These are phyloP conservation scores for Oryza australiensis DNA, from an alignment of 176 grass and related monocot species.

Conservation along the genomic window DNA sequence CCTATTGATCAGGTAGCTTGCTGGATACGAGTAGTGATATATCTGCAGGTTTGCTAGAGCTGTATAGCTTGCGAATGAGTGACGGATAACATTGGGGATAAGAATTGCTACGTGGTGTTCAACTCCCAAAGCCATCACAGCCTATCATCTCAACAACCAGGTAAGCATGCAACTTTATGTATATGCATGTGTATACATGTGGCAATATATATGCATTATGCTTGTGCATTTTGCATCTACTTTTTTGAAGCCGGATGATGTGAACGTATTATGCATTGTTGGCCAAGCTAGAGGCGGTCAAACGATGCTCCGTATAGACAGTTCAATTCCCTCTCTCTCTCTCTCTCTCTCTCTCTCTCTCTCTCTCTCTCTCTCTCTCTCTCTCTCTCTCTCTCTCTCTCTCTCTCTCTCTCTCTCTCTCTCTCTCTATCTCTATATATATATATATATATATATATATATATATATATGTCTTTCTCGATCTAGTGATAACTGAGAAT, in stretches of 20 bases:
- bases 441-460: too few species aligned
- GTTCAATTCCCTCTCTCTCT: background rate
- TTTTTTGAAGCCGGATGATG: background rate
- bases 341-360: background rate
- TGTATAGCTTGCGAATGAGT: background rate
- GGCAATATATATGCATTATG: slow-evolving; percentile 6
- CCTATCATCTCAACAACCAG: slow-evolving; percentile 22
- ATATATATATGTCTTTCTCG: background rate
- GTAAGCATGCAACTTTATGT: slow-evolving; percentile 21
- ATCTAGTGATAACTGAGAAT: background rate
- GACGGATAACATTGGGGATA: slow-evolving; percentile 49
- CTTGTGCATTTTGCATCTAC: slow-evolving; percentile 21
- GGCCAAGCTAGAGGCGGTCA: background rate
- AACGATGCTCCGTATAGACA: background rate
- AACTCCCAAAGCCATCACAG: slow-evolving; percentile 10
- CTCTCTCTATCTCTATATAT: too few species aligned
- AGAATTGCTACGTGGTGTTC: slow-evolving; percentile 38
- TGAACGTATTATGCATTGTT: background rate
- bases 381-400: background rate
- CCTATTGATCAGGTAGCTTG: too few species aligned
- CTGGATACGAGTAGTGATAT: background rate
- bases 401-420: background rate
- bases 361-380: background rate
- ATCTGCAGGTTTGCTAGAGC: background rate
- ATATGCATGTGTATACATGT: background rate